Conservation (phyloP, 2,329 filamentous ascomycete genomes). For the Diaporthe longicolla region DNA sequence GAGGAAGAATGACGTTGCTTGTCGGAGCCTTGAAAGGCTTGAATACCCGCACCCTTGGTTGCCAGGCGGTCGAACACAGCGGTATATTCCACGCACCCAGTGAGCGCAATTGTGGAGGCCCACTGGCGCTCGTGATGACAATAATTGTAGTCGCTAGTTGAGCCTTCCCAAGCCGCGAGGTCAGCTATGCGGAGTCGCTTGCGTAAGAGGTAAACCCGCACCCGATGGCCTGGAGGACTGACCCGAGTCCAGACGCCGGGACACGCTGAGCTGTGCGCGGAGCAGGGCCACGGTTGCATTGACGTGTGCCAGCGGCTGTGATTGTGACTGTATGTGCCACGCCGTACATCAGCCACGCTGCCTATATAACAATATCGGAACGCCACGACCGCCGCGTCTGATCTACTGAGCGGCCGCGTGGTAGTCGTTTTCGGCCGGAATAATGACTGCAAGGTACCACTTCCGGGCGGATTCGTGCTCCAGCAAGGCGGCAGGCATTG, state of each 20-base stretch:
- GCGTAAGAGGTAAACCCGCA: not conserved
- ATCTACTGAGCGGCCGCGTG: slow-evolving; percentile 18
- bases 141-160: not conserved
- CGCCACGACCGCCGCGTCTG: slow-evolving; percentile 34
- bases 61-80: not conserved
- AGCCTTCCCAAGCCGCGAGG: not conserved
- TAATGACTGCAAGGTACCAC: not conserved
- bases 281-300: not conserved
- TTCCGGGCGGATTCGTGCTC: slow-evolving; percentile 2
- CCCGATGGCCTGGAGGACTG: not conserved
- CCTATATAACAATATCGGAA: slow-evolving; percentile 7
- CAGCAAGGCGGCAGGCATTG: slow-evolving; percentile 24
- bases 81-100: not conserved
- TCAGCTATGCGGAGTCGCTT: not conserved
- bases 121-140: not conserved
- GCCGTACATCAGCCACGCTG: slow-evolving; percentile 27
- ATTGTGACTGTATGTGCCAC: not conserved
- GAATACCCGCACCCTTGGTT: not conserved
- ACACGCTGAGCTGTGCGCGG: slow-evolving; percentile 4
- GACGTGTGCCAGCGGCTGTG: slow-evolving; percentile 9
- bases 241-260: not conserved
- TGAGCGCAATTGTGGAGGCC: not conserved
- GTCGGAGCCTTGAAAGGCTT: no score
- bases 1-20: slow-evolving; percentile 6
- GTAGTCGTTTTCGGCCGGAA: not conserved